Base-by-base conservation (phyloP, 805 yeast species). In the Torulaspora indica region DNA sequence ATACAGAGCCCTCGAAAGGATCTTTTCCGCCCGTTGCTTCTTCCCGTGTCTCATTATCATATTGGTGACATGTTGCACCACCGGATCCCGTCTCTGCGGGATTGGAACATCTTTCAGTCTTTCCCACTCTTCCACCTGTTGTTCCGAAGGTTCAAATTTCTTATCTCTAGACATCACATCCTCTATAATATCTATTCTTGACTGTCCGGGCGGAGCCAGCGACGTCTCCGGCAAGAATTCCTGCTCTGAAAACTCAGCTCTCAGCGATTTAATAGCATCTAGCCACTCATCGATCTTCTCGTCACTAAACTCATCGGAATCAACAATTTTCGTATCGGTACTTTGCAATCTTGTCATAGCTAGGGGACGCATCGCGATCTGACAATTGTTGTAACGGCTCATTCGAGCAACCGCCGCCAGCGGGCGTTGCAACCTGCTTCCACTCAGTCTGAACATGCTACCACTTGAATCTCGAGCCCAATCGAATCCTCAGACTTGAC, bases 41-140 rank as follows among this genome's bases (percentile, higher is more conserved):
- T 82, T 81, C 34, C 98, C 98, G 61, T 87, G 82, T 60, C 86
- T 80, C 98, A 93, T 93, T 49, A 93, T 80, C 70, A 89, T 74
- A 61, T 89, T 89, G 43, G 86, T 82, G 58, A 93, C 78, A 55
- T 85, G 82, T 39, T 81, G 81, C 38, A 90, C 71, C 15, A 81
- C 77, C n/a, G 85, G 83, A 55, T 88, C 93, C 35, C 69, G 67
- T 51, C 73, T 71, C 22, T 70, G 58, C 22, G 96, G 95, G 24
- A 87, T 68, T 9, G 78, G 75, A 48, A 70, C 68, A 32, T 64
- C 70, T 46, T 73, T 68, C 40, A 82, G 67, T 9, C 61, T 63
- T 44, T 74, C 78, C 35, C 71, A 71, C 61, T 87, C 79, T 4
- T 69, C 74, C 18, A 76, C 42, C 64, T 90, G 96, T 54, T 76